Conservation (phyloP, 768 basidiomycete species). For the Grammothele lineata region DNA sequence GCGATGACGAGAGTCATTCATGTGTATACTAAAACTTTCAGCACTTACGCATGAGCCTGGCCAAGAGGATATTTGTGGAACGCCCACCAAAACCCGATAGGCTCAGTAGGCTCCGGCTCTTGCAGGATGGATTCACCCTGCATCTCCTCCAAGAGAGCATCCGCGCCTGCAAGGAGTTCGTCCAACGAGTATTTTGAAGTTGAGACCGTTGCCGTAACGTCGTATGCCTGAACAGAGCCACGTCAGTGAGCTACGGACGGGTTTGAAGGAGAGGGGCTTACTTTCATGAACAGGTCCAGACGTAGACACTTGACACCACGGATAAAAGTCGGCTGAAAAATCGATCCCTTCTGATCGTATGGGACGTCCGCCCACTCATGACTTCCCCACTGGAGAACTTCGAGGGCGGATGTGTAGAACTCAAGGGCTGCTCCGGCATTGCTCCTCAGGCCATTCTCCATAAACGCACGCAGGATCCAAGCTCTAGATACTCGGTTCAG, state of each 20-base stretch:
- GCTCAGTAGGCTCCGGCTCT: background rate
- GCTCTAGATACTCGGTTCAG: conserved; percentile 20
- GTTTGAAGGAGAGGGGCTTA: conserved; percentile 10
- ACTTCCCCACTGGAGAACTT: conserved; percentile 41
- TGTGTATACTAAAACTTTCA: too few relatives aligned
- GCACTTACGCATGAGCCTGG: conserved; percentile 1
- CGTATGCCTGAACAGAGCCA: too few relatives aligned
- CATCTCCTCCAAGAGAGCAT: background rate
- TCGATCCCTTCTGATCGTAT: conserved; percentile 33
- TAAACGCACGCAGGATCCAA: conserved; percentile 38
- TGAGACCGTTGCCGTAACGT: too few relatives aligned
- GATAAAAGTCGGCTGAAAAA: conserved; percentile 40
- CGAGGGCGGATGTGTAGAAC: conserved; percentile 33
- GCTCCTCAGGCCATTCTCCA: conserved; percentile 20
- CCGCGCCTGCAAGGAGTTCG: conserved; percentile 2
- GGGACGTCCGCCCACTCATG: conserved; percentile 35
- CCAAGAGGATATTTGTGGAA: conserved; percentile 5
- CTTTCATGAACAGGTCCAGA: conserved; percentile 32
- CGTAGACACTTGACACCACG: conserved; percentile 37
- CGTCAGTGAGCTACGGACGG: too few relatives aligned
- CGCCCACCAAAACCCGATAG: background rate
- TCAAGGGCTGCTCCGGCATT: conserved; percentile 24
- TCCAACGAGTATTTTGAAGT: too few relatives aligned
- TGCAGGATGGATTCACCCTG: background rate
- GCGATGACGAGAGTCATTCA: too few relatives aligned